phyloP scores from a whole-genome alignment of 2,329 filamentous ascomycete genomes.

The Lizonia empirigonia region DNA sequence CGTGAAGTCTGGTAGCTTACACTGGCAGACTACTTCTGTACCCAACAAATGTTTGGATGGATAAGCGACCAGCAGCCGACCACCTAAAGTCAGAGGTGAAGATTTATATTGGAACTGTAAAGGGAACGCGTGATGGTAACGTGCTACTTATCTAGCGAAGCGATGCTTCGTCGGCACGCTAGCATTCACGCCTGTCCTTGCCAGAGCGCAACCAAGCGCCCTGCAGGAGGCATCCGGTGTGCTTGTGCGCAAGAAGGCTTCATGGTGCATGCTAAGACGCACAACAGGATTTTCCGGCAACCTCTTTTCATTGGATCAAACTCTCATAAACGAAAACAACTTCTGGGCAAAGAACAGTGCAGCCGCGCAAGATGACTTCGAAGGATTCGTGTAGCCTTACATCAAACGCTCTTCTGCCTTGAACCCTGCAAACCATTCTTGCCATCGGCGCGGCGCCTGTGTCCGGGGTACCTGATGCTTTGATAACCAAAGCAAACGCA shows the following conservation, averaged over 20 bases:
- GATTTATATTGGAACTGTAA: neutral
- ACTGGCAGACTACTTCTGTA: neutral
- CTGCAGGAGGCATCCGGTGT: slow-evolving; percentile 41
- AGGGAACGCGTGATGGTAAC: slow-evolving; percentile 1
- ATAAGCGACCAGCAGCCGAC: neutral
- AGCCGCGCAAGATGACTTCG: slow-evolving; percentile 38
- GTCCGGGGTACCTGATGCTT: slow-evolving; percentile 3
- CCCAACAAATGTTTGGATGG: neutral
- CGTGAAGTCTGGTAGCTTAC: slow-evolving; percentile 4
- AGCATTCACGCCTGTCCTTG: slow-evolving; percentile 35
- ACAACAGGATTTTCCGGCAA: slow-evolving; percentile 26
- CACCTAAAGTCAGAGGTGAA: neutral
- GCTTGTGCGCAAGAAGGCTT: slow-evolving; percentile 31
- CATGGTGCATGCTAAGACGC: slow-evolving; percentile 31
- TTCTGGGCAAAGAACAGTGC: slow-evolving; percentile 28
- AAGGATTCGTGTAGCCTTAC: slow-evolving; percentile 42
- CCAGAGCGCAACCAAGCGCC: slow-evolving; percentile 42
- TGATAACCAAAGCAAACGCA: slow-evolving; percentile 26
- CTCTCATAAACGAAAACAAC: slow-evolving; percentile 23
- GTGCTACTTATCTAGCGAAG: slow-evolving; percentile 26
- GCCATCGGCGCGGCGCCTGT: slow-evolving; percentile 24
- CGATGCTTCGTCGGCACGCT: slow-evolving; percentile 26
- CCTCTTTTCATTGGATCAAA: slow-evolving; percentile 31
- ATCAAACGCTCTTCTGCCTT: slow-evolving; percentile 41
- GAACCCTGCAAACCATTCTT: slow-evolving; percentile 34